Conservation (phyloP, 257 asterid genomes). For the Gardenia jasminoides region DNA sequence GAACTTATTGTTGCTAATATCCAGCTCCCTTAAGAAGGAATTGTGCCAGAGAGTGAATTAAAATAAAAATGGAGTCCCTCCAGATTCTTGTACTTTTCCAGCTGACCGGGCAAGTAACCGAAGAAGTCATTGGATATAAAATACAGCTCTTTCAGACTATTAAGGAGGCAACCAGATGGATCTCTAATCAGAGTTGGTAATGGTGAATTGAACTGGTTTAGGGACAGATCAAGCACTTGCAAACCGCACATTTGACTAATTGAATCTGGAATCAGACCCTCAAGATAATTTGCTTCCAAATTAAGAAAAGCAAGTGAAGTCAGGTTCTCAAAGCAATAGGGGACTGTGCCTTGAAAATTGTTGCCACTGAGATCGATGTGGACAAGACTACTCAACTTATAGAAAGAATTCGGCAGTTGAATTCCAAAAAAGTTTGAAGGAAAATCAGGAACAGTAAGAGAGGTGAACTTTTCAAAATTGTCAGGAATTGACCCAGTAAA, state of each 20-base stretch:
- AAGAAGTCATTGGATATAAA: not conserved
- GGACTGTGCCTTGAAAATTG: slow-evolving; percentile 5
- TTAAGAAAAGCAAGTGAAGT: slow-evolving; percentile 8
- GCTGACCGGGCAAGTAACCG: slow-evolving; percentile 3
- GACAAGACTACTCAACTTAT: slow-evolving; percentile 4
- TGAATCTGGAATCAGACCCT: slow-evolving; percentile 12
- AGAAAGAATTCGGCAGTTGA: slow-evolving; percentile 5
- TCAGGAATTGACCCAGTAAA: slow-evolving; percentile 8
- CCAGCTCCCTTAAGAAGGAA: slow-evolving; percentile 25
- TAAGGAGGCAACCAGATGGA: slow-evolving; percentile 16
- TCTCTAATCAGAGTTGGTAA: slow-evolving; percentile 9
- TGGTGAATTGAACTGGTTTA: not conserved
- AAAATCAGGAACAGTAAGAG: slow-evolving; percentile 10
- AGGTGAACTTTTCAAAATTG: not conserved
- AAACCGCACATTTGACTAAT: slow-evolving; percentile 13
- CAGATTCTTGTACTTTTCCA: slow-evolving; percentile 2
- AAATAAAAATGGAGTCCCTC: slow-evolving; percentile 11
- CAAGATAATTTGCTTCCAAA: slow-evolving; percentile 2
- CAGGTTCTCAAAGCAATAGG: slow-evolving; percentile 3
- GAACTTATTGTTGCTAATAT: slow-evolving; percentile 20
- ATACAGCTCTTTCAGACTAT: slow-evolving; percentile 11
- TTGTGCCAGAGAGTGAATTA: slow-evolving; percentile 19
- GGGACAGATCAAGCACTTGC: slow-evolving; percentile 15
- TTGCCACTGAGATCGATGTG: slow-evolving; percentile 7
- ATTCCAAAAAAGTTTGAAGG: slow-evolving; percentile 11